Conservation (phyloP, 495 filamentous ascomycete genomes). For the Aspergillus campestris region DNA sequence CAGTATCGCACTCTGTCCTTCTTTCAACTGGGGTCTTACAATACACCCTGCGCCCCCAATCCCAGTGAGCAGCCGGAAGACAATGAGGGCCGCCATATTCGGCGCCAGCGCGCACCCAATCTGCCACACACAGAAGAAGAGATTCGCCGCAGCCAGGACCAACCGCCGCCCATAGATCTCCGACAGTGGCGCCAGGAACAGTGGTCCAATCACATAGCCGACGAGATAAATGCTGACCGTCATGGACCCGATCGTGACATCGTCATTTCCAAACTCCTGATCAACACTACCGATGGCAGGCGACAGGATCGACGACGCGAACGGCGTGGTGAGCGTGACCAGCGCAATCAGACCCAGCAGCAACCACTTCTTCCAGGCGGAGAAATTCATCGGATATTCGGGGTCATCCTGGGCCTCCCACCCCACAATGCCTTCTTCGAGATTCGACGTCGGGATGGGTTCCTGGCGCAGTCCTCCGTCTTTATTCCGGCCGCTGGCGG, state of each 20-base stretch:
- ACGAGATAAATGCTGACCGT: conserved; percentile 21
- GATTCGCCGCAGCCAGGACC: conserved; percentile 41
- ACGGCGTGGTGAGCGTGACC: conserved; percentile 8
- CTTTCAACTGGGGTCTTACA: no score
- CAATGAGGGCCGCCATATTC: conserved; percentile 35
- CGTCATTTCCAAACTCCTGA: conserved; percentile 1
- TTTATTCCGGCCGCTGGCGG: background rate
- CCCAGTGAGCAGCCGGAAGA: conserved; percentile 36
- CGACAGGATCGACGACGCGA: conserved; percentile 6
- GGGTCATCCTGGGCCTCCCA: conserved; percentile 10
- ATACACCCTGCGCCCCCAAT: conserved; percentile 27
- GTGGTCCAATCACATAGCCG: conserved; percentile 40
- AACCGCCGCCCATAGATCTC: conserved; percentile 43
- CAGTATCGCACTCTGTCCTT: no score
- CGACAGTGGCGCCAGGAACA: conserved; percentile 48
- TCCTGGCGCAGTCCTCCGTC: background rate
- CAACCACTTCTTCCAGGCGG: conserved; percentile 5
- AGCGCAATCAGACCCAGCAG: conserved; percentile 3
- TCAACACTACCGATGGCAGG: conserved; percentile 2
- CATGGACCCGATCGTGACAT: background rate
- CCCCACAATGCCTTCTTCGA: conserved; percentile 3
- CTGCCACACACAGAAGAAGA: conserved; percentile 47
- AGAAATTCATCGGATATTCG: conserved; percentile 7
- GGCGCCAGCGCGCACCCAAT: conserved; percentile 42
- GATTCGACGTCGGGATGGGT: background rate